Base-by-base conservation (phyloP, 208 protist genomes). In the Herpetomonas muscarum region DNA sequence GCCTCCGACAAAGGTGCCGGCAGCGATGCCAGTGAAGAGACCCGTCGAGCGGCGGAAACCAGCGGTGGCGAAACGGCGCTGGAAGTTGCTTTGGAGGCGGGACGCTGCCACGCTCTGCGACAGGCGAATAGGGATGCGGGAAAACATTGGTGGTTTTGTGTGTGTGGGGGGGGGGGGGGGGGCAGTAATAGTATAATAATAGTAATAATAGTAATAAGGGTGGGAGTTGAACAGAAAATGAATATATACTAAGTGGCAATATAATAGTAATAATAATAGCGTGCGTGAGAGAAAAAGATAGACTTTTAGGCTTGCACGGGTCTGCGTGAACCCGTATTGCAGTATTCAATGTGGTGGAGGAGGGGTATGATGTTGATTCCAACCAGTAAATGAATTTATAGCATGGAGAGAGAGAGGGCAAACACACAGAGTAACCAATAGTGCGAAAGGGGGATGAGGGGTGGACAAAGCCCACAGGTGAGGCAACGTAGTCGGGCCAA, bases 61-160 rank as follows among this genome's bases (percentile, higher is more conserved):
- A n/a, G 22, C 21, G 21, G 56, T 52, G 15, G 19, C 19, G 17
- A 46, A 4, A 46, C 19, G 5, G 19, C 41, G 10, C 41, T 19
- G 41, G 29, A 70, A 58, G 29, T 44, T 52, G 7, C 48, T 42
- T 19, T 44, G 10, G 17, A 42, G 24, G 28, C 55, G 60, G 0
- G 61, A 50, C 26, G 45, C 31, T 13, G 70, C 30, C 21, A 75
- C n/a, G 19, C 73, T 60, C 70, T 74, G 60, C 46, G 68, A 53
- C 31, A 85, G 57, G 55, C 67, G 62, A 24, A 61, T 42, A 47
- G 67, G 61, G 26, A 75, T 46, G 39, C 45, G 64, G 41, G 39
- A 60, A 61, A 78, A 75, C 72, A 85, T 79, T n/a, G n/a, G n/a
- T n/a, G 22, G 3, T n/a, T 25, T 34, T 25, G 6, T 44, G 51